Evolutionary conservation across 345 rosid species (phyloP).

Genomic region (Trapa incisa): DNA sequence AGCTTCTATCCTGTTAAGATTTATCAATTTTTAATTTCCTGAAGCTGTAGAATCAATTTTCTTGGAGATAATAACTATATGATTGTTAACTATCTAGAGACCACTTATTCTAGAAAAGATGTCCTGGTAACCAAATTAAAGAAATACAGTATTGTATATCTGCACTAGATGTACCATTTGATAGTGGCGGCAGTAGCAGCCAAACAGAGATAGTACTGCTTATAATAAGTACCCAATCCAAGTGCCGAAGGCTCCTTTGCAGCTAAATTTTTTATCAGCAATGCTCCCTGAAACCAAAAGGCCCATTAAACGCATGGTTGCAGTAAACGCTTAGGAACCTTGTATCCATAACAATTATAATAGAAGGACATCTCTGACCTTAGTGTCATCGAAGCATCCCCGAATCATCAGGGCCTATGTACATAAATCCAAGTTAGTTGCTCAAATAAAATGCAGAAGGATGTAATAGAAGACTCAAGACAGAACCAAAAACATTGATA

Average conservation of each 20-base stretch:
- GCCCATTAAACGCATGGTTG: constrained; percentile 6
- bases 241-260: constrained; percentile 83
- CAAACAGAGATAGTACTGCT: constrained; percentile 90
- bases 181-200: constrained; percentile 87
- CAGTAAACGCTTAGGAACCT: constrained; percentile 6
- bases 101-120: not conserved
- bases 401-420: constrained; percentile 72
- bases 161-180: constrained; percentile 41
- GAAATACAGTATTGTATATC: not conserved
- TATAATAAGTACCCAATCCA: constrained; percentile 84
- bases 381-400: constrained; percentile 91
- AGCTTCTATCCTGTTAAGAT: constrained; percentile 66
- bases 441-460: constrained; percentile 1
- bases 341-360: constrained; percentile 9
- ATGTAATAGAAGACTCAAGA: not conserved
- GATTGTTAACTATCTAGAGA: not conserved
- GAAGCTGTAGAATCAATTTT: not conserved
- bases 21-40: not conserved
- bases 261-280: constrained; percentile 65
- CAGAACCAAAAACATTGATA: not conserved
- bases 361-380: constrained; percentile 34
- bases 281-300: constrained; percentile 56
- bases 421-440: constrained; percentile 9
- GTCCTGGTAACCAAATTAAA: not conserved
- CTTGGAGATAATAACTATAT: not conserved